Conservation (phyloP, 163 green algal species). For the Scenedesmus sp. region DNA sequence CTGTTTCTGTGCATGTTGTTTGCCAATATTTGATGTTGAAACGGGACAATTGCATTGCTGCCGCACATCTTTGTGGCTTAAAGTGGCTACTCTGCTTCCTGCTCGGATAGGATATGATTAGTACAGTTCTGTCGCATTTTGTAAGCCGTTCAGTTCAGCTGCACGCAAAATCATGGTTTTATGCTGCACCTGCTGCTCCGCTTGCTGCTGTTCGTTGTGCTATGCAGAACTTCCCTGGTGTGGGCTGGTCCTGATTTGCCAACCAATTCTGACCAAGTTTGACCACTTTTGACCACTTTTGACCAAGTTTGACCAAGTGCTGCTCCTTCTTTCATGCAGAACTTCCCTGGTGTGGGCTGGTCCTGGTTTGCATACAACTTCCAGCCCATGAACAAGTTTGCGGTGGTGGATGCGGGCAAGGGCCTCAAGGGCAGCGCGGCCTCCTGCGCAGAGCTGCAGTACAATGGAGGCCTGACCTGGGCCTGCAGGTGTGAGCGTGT, state of each 20-base stretch:
- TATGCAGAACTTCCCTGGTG: background rate
- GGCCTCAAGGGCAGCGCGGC: slow-evolving; percentile 14
- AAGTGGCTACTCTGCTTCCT: too few species aligned
- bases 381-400: slow-evolving; percentile 30
- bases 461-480: slow-evolving; percentile 20
- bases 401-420: slow-evolving; percentile 28
- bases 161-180: background rate
- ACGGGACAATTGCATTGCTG: too few species aligned
- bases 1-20: too few species aligned
- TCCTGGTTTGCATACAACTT: slow-evolving; percentile 33
- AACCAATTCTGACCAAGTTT: background rate
- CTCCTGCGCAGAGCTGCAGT: slow-evolving; percentile 21
- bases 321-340: background rate
- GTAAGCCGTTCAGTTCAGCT: too few species aligned
- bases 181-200: background rate
- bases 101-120: too few species aligned
- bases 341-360: slow-evolving; percentile 47
- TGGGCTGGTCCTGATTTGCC: background rate
- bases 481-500: slow-evolving; percentile 5
- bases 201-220: background rate
- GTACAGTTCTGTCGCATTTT: too few species aligned
- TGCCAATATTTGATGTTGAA: too few species aligned
- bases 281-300: background rate
- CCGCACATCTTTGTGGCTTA: too few species aligned
- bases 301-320: background rate